phyloP scores from a whole-genome alignment of 345 rosid species.

The Brassica juncea region DNA sequence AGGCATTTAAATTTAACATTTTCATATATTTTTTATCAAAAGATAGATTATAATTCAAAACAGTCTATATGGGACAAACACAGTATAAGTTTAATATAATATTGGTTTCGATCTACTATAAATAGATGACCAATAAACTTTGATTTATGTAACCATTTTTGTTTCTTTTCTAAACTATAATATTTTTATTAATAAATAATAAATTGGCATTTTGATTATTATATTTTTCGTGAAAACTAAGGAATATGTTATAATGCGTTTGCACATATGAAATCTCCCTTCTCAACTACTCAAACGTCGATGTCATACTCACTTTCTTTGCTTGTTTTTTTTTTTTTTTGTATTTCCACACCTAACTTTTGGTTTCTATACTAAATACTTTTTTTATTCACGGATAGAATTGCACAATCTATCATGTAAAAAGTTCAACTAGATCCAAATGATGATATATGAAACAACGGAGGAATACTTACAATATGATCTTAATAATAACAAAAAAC shows the following conservation, averaged over 20 bases:
- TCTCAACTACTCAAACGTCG: slow-evolving; percentile 44
- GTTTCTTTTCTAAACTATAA: neutral
- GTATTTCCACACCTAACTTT: slow-evolving; percentile 39
- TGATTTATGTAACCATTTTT: neutral
- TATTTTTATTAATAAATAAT: neutral
- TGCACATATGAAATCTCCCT: slow-evolving; percentile 40
- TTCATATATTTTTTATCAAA: neutral
- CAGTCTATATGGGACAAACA: neutral
- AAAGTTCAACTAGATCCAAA: no score
- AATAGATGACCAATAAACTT: neutral
- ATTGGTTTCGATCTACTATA: neutral
- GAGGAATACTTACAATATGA: no score
- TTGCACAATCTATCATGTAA: no score
- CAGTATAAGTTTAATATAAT: neutral
- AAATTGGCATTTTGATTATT: slow-evolving; percentile 10
- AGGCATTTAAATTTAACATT: neutral
- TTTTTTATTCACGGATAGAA: no score
- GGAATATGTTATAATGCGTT: slow-evolving; percentile 41
- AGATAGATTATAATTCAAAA: neutral
- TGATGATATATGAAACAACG: no score
- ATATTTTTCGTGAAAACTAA: slow-evolving; percentile 38
- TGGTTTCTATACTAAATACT: neutral
- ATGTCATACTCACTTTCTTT: slow-evolving; percentile 36
- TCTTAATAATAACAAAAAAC: no score
- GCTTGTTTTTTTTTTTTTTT: slow-evolving; percentile 17